Base-by-base conservation (phyloP, 2,329 filamentous ascomycete genomes). In the Gnomoniopsis smithogilvyi region DNA sequence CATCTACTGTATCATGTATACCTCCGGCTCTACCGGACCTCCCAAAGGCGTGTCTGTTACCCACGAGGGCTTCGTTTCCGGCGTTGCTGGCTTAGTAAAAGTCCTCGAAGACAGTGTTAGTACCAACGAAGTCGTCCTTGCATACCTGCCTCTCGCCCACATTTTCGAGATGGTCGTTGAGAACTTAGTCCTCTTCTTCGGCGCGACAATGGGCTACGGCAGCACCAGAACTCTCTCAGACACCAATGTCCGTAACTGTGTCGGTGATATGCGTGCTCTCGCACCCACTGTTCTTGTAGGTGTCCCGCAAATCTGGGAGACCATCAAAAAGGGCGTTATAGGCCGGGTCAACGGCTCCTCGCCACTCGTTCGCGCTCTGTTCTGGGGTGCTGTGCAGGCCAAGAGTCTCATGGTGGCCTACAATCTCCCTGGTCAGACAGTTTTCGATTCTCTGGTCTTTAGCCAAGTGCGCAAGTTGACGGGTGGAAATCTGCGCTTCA, bases 111-210 rank as follows among this genome's bases (percentile, higher is more conserved):
- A 88, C 60, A 89, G 89, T 68, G 84, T 98, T 52, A 88, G 87
- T 61, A 86, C 89, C 59, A 85, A 83, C 49, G 95, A 99, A 67
- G 83, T 84, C 49, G 80, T 98, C 47, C 83, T 99, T 49, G 92
- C 93, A 22, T 99, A 98, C 74, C 85, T 99, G 15, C 95, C 95
- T 1, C 87, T 96, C 55, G 93, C 95, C 2, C 95, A 99, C 72
- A 98, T 98, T 68, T 87, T 99, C 68, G 95, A 99, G 74, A 95
- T 96, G 74, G 90, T 94, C 60, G 91, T 99, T 65, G 95, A 99
- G 76, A 97, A 96, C 72, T 80, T 94, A 8, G 91, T 90, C 60
- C 76, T 99, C 62, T 95, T 88, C 76, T 91, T 94, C 80, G 95
- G 95, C 66, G 93, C 89, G 66, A 93, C 90, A 34, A 87, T 99